Conservation (phyloP, 306 rosid species). For the Benincasa hispida region DNA sequence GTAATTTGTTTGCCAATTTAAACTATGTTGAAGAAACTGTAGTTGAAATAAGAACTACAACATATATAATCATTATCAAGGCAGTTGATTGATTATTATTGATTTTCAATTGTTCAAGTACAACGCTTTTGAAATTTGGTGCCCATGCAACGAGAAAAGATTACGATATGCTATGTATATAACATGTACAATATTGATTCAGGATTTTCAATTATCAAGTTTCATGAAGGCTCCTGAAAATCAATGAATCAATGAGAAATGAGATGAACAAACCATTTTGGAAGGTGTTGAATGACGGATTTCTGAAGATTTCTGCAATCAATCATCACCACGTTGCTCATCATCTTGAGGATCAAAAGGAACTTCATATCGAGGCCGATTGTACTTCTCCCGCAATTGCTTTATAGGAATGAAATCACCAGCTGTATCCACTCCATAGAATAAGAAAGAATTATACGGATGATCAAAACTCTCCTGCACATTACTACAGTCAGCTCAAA, state of each 20-base stretch:
- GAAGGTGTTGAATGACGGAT: background rate
- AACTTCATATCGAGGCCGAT: slow-evolving; percentile 62
- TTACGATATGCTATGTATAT: background rate
- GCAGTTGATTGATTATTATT: background rate
- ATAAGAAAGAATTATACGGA: slow-evolving; percentile 72
- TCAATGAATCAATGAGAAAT: background rate
- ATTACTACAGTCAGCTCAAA: background rate
- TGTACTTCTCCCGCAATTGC: slow-evolving; percentile 83
- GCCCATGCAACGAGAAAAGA: background rate
- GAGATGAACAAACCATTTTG: slow-evolving; percentile 1
- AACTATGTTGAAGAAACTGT: background rate
- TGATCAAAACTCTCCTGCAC: slow-evolving; percentile 74
- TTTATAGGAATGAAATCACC: slow-evolving; percentile 89
- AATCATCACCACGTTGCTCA: slow-evolving; percentile 31
- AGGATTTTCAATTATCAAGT: background rate
- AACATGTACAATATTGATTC: background rate
- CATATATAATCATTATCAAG: background rate
- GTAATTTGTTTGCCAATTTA: background rate
- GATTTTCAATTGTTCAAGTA: background rate
- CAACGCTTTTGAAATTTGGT: background rate
- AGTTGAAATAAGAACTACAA: background rate
- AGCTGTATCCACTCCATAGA: slow-evolving; percentile 81
- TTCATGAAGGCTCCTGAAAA: background rate
- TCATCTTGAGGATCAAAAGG: slow-evolving; percentile 49
- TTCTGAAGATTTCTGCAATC: background rate